Conservation (phyloP, 345 rosid genomes). For the Geranium rotundifolium region DNA sequence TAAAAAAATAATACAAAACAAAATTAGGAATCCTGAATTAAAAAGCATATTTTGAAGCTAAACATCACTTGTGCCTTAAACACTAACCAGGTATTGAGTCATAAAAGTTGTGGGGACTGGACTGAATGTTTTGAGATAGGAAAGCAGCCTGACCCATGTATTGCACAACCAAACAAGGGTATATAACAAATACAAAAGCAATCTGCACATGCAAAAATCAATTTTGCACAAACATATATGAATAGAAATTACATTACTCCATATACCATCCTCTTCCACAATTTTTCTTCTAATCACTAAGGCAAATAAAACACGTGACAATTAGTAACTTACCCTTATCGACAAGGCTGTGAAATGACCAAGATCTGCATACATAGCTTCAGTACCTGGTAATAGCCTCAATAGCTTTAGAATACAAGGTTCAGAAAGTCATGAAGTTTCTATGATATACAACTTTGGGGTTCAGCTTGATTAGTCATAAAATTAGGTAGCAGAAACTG, state of each 20-base stretch:
- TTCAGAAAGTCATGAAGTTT: not conserved
- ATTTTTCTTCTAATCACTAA: not conserved
- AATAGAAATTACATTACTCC: not conserved
- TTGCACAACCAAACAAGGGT: slow-evolving; percentile 91
- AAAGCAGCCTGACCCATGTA: slow-evolving; percentile 99
- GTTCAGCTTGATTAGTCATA: not conserved
- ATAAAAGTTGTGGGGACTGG: slow-evolving; percentile 48
- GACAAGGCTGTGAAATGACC: slow-evolving; percentile 89
- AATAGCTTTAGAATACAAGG: not conserved
- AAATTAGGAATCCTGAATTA: slow-evolving; percentile 5
- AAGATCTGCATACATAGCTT: slow-evolving; percentile 93
- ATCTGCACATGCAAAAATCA: slow-evolving; percentile 36
- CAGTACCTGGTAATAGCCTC: slow-evolving; percentile 58
- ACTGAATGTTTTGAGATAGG: slow-evolving; percentile 51
- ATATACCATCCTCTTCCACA: not conserved
- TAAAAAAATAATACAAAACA: slow-evolving; percentile 9
- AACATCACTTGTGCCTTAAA: not conserved
- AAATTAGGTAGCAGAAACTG: not conserved
- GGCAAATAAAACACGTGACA: not conserved
- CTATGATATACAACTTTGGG: not conserved
- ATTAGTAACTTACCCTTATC: slow-evolving; percentile 45
- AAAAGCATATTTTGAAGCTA: not conserved
- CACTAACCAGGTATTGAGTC: slow-evolving; percentile 70
- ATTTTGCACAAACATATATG: not conserved
- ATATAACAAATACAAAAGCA: slow-evolving; percentile 58